Base-by-base conservation (phyloP, 2,329 filamentous ascomycete species). In the Fusarium nisikadoi region DNA sequence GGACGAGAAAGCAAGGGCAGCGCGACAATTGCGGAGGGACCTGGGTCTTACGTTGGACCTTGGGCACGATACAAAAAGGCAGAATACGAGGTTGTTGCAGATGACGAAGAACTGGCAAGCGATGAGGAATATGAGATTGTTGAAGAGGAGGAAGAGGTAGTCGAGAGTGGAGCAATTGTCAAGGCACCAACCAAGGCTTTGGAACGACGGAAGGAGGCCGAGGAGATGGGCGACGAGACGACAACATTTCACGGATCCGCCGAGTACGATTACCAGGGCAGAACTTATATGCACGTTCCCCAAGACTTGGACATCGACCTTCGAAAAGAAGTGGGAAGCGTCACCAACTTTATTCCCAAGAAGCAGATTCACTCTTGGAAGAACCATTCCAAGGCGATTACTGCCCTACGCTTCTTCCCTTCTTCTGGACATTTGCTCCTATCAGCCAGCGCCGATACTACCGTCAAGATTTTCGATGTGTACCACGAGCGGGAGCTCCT, bases 201-300 rank as follows among this genome's bases (percentile, higher is more conserved):
- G 43, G 85, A 83, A 39, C 84, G 85, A 70, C 82, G 90, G 73
- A 88, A 89, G 79, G 84, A 89, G 78, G 86, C 86, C 13, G 89
- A 91, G 78, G 86, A 86, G 72, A 73, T 86, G 76, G 90, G 90
- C 65, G 89, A 89, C 31, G 96, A 99, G 84, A 96, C 92, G 57
- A 94, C 92, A 46, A 91, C 91, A 47, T 99, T 98, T 83, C 93
- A 97, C 78, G 96, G 95, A 70, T 88, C 88, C 43, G 87, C 93
- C 79, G 86, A 96, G 82, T 92, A 91, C 85, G 96, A 99, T 81
- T 99, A 99, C 84, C 93, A 97, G 80, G 96, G 96, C 52, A 88
- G 96, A 73, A 97, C 95, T 38, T 99, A 97, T 81, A 98, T 99
- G 95, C 96, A 99, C 82, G 88, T 98, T 49, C 96, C 96, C 7